phyloP scores from a whole-genome alignment of 1,139 yeast genomes.

The Candida labiduridarum region DNA sequence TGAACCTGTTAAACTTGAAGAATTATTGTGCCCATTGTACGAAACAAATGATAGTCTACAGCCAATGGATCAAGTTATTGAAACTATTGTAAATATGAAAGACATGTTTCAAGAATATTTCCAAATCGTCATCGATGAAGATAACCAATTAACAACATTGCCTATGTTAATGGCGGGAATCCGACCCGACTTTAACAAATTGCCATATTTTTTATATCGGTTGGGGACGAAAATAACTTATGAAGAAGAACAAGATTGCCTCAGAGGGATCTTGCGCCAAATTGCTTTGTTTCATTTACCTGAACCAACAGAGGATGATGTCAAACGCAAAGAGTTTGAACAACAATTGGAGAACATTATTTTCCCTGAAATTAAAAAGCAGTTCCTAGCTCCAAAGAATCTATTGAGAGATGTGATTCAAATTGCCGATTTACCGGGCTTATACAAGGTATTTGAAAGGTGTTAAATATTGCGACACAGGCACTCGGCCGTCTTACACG shows the following conservation, averaged over 20 bases:
- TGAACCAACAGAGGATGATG: conserved; percentile 39
- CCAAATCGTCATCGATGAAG: conserved; percentile 44
- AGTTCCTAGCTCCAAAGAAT: conserved; percentile 64
- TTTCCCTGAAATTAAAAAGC: conserved; percentile 66
- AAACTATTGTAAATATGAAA: conserved; percentile 47
- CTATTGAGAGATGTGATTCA: conserved; percentile 65
- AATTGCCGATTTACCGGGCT: conserved; percentile 88
- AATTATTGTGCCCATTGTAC: conserved; percentile 31
- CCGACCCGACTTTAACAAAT: conserved; percentile 61
- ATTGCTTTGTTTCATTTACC: conserved; percentile 79
- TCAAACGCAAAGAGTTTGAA: conserved; percentile 26
- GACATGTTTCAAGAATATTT: conserved; percentile 88
- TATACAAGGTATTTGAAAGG: conserved; percentile 90
- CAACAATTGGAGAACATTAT: conserved; percentile 54
- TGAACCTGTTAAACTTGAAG: conserved; percentile 34
- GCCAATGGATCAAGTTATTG: conserved; percentile 23
- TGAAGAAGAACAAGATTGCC: conserved; percentile 66
- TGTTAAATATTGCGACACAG: conserved; percentile 45
- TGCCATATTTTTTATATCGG: conserved; percentile 68
- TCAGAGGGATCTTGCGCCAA: conserved; percentile 64
- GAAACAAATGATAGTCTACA: conserved; percentile 16
- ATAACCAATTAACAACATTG: conserved; percentile 43
- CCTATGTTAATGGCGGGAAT: conserved; percentile 73
- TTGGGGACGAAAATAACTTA: conserved; percentile 63
- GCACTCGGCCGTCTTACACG: background rate